Evolutionary conservation across 2,329 filamentous ascomycete species (phyloP).

Genomic region (Zymoseptoria pseudotritici): DNA sequence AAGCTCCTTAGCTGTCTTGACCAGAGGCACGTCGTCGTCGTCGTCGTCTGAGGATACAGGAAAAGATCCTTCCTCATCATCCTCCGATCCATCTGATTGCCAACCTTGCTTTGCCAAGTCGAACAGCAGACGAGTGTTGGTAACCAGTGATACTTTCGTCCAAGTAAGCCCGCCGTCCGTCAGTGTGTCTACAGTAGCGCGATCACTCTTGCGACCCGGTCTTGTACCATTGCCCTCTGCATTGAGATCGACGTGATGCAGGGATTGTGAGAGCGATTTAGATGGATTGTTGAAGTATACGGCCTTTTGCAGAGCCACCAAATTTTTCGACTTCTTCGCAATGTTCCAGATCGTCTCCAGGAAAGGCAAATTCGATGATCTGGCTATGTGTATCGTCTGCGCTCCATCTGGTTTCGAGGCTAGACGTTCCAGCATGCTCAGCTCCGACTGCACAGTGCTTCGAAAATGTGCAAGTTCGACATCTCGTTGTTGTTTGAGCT

Average conservation of each 20-base stretch:
- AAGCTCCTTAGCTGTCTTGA: conserved; percentile 54
- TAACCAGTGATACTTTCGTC: conserved; percentile 62
- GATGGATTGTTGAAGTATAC: conserved; percentile 39
- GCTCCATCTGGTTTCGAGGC: conserved; percentile 18
- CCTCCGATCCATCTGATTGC: conserved; percentile 44
- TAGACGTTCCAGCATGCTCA: conserved; percentile 26
- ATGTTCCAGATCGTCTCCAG: conserved; percentile 57
- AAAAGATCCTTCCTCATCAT: conserved; percentile 34
- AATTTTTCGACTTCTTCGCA: conserved; percentile 49
- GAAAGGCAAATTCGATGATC: conserved; percentile 60
- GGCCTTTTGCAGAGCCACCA: conserved; percentile 52
- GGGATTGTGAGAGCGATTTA: conserved; percentile 18
- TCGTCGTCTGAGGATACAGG: conserved; percentile 43
- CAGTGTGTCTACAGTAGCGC: conserved; percentile 54
- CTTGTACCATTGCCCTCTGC: conserved; percentile 9
- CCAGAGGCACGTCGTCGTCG: conserved; percentile 47
- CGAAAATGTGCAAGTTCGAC: conserved; percentile 30
- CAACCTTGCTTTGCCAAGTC: conserved; percentile 64
- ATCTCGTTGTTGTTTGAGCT: conserved; percentile 30
- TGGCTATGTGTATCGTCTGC: conserved; percentile 45
- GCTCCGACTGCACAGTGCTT: conserved; percentile 29
- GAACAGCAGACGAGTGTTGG: conserved; percentile 56
- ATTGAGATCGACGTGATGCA: conserved; percentile 25
- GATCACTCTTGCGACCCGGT: conserved; percentile 18
- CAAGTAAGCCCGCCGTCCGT: conserved; percentile 56